phyloP scores from a whole-genome alignment of 2,329 filamentous ascomycete species.

The Ceratocystis lukuohia region DNA sequence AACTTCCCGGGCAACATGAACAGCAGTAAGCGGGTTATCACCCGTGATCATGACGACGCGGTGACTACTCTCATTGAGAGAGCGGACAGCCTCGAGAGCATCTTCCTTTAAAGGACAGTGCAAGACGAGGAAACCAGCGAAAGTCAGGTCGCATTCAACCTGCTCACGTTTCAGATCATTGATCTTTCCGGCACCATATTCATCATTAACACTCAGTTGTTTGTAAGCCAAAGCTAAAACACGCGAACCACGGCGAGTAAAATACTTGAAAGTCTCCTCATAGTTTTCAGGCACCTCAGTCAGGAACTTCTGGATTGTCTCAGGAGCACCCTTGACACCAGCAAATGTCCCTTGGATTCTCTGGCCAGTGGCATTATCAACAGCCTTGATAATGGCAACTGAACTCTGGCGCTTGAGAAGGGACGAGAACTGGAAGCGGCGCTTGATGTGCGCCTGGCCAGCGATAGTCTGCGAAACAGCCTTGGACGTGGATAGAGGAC shows the following conservation, averaged over 20 bases:
- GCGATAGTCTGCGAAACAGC: slow-evolving; percentile 32
- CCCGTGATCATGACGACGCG: slow-evolving; percentile 98
- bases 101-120: slow-evolving; percentile 96
- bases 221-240: slow-evolving; percentile 92
- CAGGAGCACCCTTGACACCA: slow-evolving; percentile 89
- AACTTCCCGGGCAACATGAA: slow-evolving; percentile 87
- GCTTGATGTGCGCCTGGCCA: slow-evolving; percentile 83
- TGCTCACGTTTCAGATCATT: slow-evolving; percentile 91
- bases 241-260: slow-evolving; percentile 87
- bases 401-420: slow-evolving; percentile 92
- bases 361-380: slow-evolving; percentile 57
- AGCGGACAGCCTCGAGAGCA: slow-evolving; percentile 81
- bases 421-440: slow-evolving; percentile 96
- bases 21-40: slow-evolving; percentile 91
- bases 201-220: slow-evolving; percentile 66
- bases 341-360: slow-evolving; percentile 79
- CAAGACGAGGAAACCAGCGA: slow-evolving; percentile 89
- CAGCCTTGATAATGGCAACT: slow-evolving; percentile 65
- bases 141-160: slow-evolving; percentile 69
- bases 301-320: slow-evolving; percentile 93
- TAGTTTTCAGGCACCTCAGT: slow-evolving; percentile 71
- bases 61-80: slow-evolving; percentile 98
- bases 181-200: slow-evolving; percentile 71
- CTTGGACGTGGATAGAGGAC: slow-evolving; percentile 35
- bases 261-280: slow-evolving; percentile 97